Conservation (phyloP, 2,329 filamentous ascomycete genomes). For the Diatrype stigma region DNA sequence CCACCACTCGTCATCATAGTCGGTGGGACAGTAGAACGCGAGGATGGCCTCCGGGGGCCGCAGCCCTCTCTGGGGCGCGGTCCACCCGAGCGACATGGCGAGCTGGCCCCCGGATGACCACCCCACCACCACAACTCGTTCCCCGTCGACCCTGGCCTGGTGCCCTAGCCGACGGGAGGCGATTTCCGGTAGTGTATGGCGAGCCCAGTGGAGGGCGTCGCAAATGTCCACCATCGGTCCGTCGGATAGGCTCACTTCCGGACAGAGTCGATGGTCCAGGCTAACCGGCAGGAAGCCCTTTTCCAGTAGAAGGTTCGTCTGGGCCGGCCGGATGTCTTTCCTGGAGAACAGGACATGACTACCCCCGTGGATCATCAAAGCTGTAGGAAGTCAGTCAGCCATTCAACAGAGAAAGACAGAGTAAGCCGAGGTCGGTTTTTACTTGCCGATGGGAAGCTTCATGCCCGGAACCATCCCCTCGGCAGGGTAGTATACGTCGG, state of each 20-base stretch:
- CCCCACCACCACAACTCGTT: constrained; percentile 36
- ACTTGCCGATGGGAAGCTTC: too few species aligned
- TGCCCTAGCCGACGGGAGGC: constrained; percentile 8
- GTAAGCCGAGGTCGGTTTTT: too few species aligned
- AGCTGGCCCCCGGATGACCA: constrained; percentile 47
- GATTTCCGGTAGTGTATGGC: constrained; percentile 29
- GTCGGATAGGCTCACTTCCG: constrained; percentile 38
- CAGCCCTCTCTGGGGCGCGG: constrained; percentile 22
- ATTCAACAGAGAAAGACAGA: too few species aligned
- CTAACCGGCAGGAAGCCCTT: constrained; percentile 43
- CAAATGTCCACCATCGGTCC: constrained; percentile 42
- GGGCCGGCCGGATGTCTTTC: constrained; percentile 32
- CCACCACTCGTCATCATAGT: constrained; percentile 16
- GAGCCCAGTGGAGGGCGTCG: constrained; percentile 39
- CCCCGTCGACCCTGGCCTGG: constrained; percentile 19
- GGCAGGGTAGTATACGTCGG: constrained; percentile 33
- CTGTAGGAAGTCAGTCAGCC: constrained; percentile 13
- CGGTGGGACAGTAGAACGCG: constrained; percentile 38
- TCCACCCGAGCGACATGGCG: constrained; percentile 40
- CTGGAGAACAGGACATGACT: constrained; percentile 36
- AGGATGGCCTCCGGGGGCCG: constrained; percentile 38
- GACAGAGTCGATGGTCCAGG: constrained; percentile 47
- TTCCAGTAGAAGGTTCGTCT: constrained; percentile 33
- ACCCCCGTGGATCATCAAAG: constrained; percentile 44
- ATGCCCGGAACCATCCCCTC: too few species aligned